Percentiles rank a stretch among this genome's conserved stretches.
Conservation (phyloP, 2,329 filamentous ascomycete genomes). For the Colletotrichum caudatum region DNA sequence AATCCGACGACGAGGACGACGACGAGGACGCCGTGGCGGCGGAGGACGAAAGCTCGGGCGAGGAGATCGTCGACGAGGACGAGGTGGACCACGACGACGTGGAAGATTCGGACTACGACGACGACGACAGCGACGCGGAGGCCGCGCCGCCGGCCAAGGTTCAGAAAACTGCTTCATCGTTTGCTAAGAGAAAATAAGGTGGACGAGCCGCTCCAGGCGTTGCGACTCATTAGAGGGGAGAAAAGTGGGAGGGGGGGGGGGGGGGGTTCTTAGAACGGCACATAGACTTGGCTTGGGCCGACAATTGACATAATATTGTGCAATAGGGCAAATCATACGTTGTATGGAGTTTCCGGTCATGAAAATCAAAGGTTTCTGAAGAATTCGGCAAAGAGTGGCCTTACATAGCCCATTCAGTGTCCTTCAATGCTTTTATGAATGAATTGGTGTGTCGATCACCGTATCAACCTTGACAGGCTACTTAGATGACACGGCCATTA, state of each 20-base stretch:
- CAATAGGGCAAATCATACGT: slow-evolving; percentile 32
- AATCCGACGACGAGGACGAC: slow-evolving; percentile 68
- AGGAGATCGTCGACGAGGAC: slow-evolving; percentile 67
- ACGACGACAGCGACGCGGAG: slow-evolving; percentile 65
- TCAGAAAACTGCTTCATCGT: slow-evolving; percentile 54
- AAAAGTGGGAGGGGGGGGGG: not conserved
- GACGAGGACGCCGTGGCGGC: slow-evolving; percentile 56
- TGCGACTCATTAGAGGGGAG: slow-evolving; percentile 7
- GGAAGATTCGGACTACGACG: slow-evolving; percentile 65
- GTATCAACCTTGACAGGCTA: not conserved
- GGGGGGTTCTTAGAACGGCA: slow-evolving; percentile 29
- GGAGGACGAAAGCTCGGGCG: slow-evolving; percentile 59
- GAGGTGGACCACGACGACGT: slow-evolving; percentile 71
- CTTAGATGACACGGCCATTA: not conserved
- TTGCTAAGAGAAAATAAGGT: slow-evolving; percentile 53
- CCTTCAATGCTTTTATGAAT: not conserved
- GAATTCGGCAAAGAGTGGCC: no score
- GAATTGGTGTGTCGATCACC: not conserved
- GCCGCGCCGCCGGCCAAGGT: slow-evolving; percentile 61
- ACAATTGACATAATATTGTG: slow-evolving; percentile 41
- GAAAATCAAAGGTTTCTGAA: slow-evolving; percentile 25
- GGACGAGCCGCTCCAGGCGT: slow-evolving; percentile 1
- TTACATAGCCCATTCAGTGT: no score
- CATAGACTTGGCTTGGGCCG: slow-evolving; percentile 40
- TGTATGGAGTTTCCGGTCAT: slow-evolving; percentile 36